Base-by-base conservation (phyloP, 2,329 filamentous ascomycete genomes). In the Fusarium dimerum region DNA sequence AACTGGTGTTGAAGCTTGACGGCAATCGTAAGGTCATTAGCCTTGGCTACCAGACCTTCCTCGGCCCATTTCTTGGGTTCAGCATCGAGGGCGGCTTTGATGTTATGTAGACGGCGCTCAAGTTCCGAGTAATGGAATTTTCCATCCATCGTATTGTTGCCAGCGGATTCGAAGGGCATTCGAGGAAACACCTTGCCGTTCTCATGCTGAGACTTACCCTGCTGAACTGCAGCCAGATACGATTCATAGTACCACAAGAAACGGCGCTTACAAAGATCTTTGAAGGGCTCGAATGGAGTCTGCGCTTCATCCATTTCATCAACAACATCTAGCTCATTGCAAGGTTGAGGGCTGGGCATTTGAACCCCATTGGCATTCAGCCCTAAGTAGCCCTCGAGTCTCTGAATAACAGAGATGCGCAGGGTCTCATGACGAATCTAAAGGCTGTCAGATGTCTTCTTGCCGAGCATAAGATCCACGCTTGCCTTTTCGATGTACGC, bases 181-280 rank as follows among this genome's bases (percentile, higher is more conserved):
- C 81, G 81, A n/a, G 76, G 71, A 65, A 99, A 97, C 1, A 68
- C 56, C 38, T 83, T 75, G 3, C 83, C 82, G 54, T 87, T 84
- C 55, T 81, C 80, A 50, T 87, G 82, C 60, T 89, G 84, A 26
- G 76, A 70, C 62, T 78, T 81, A 29, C 86, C 88, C 54, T 85
- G 80, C 38, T 85, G 78, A 47, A 96, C 86, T 2, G 87, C 81
- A 4, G 81, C 76, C 18, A 94, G 76, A 66, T 97, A 97, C 3
- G 89, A 89, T 60, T 95, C 89, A 70, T 90, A 96, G 73, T 97
- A 97, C 94, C 94, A 97, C 13, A 97, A 76, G 68, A 97, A 97
- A 2, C 92, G 85, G 38, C 89, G 86, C 73, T 97, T 97, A 78
- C 88, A 90, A 6, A 96, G 78, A 66, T 97, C 93, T 60, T 86